Base-by-base conservation (phyloP, 805 yeast species). In the Saitoella complicata region DNA sequence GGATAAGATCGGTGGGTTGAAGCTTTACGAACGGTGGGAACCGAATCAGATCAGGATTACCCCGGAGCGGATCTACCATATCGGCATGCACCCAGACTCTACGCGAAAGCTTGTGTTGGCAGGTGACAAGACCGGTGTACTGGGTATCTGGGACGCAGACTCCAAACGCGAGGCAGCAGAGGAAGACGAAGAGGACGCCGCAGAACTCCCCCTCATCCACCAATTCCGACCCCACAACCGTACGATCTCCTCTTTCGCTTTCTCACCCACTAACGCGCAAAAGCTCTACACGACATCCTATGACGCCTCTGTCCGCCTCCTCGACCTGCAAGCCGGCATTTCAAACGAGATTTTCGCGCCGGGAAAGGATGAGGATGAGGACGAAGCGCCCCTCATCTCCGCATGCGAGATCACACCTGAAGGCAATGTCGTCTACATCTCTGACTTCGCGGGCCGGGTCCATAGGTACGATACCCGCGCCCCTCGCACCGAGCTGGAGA, bases 141-240 rank as follows among this genome's bases (percentile, higher is more conserved):
- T 86, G 38, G 96, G 96, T 0, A 68, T 91, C 10, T 88, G 96
- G 96, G 77, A 87, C 39, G 79, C 82, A 6, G 70, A 64, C 21
- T 64, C 61, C 7, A 72, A 71, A 5, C 62, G 60, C 6, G 39
- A 35, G 8, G 37, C 32, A 13, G 40, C 54, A 36, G 60, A 58
- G 7, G 61, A 58, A 2, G 64, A 60, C 6, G 61, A 55, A 6
- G 60, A 51, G 3, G 68, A 46, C 30, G 54, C 51, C 8, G 58
- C 52, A n/a, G 61, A 55, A 6, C 41, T 39, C 4, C 58, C 59
- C 3, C 43, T 75, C 37, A 72, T 83, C 2, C 64, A 81, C 0
- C 71, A 73, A 13, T 70, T 86, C 51, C 76, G 76, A 51, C 72
- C 85, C 3, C 96, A 91, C 55, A 77, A 87, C 0, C 76, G 78